Base-by-base conservation (phyloP, 164 flowering plant genomes). In the Tetrastigma voinierianum region DNA sequence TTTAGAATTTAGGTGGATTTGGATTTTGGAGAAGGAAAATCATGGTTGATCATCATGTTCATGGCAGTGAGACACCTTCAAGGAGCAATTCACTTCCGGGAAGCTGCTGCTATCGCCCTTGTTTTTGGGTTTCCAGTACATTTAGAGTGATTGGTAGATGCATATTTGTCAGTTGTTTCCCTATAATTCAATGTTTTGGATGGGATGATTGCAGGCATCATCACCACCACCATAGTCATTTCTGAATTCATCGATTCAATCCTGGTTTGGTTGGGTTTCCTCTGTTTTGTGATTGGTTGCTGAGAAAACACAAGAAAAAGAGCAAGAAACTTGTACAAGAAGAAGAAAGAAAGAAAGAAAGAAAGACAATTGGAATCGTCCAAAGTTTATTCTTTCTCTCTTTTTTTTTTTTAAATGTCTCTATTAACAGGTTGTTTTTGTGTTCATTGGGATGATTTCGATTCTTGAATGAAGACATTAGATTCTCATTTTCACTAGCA, bases 131-230 rank as follows among this genome's bases (percentile, higher is more conserved):
- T 6, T 76, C 84, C 24, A 73, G 59, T 1, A 44, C 72, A 1
- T 70, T 70, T 44, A 77, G 75, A 70, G 76, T 80, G 43, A 48
- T 82, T 11, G 77, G 83, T 32, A 78, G 86, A 57, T 80, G 86
- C 70, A 0, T 76, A 18, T 82, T 80, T 67, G 80, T 79, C 16
- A 67, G 70, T 54, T 82, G 82, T 70, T 84, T 62, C 66, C 88
- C 88, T 1, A 47, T 84, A 5, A 46, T 85, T 40, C 85, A 70
- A 62, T 82, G 86, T 68, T 81, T 83, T 51, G 81, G 86, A 15
- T 70, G 64, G 72, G 84, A 82, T 68, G 79, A 80, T 5, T 12
- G 45, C 5, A 63, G 82, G 17, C 86, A 76, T 51, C 67, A 49
- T 7, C 85, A 75, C 51, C 86, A 82, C 65, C 84, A 77, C 23